Evolutionary conservation across 768 basidiomycete genomes (phyloP).

Genomic region (Pisolithus microcarpus): DNA sequence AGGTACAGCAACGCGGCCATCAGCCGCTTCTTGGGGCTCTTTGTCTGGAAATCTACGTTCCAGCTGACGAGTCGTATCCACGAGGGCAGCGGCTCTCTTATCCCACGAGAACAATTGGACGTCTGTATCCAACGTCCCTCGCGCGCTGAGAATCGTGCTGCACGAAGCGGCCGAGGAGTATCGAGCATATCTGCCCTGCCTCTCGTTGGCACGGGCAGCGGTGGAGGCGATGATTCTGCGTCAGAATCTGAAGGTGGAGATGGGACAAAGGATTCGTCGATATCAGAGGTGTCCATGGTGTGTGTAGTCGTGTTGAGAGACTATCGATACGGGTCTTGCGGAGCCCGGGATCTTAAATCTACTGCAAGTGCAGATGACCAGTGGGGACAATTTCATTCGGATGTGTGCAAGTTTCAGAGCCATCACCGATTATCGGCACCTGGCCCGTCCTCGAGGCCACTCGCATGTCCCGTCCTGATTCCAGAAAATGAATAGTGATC

Average conservation of each 20-base stretch:
- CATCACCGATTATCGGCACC: constrained; percentile 4
- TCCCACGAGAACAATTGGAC: constrained; percentile 28
- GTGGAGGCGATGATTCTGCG: constrained; percentile 16
- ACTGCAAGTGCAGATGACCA: neutral
- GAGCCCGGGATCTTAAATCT: constrained; percentile 1
- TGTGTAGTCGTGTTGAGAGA: neutral
- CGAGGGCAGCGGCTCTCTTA: constrained; percentile 33
- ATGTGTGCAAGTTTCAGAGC: neutral
- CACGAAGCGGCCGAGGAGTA: constrained; percentile 22
- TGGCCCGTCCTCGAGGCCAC: constrained; percentile 10
- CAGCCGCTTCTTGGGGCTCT: constrained; percentile 38
- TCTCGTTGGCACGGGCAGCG: constrained; percentile 9
- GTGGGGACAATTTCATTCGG: neutral
- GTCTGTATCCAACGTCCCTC: constrained; percentile 28
- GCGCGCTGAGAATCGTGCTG: constrained; percentile 27
- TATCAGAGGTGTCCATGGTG: constrained; percentile 22
- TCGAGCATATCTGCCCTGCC: constrained; percentile 17
- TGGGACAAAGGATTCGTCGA: constrained; percentile 17
- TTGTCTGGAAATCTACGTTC: constrained; percentile 54
- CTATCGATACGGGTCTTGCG: constrained; percentile 5
- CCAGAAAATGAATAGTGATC: constrained; percentile 12
- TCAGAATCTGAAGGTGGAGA: constrained; percentile 13
- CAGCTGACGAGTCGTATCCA: constrained; percentile 57
- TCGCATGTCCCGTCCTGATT: constrained; percentile 1
- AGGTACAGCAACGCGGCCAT: constrained; percentile 46